A percentile compares a stretch with the other conserved stretches of the same genome.
Evolutionary conservation across 1,284 basidiomycete genomes (phyloP).

Genomic region (Kwoniella shivajii): DNA sequence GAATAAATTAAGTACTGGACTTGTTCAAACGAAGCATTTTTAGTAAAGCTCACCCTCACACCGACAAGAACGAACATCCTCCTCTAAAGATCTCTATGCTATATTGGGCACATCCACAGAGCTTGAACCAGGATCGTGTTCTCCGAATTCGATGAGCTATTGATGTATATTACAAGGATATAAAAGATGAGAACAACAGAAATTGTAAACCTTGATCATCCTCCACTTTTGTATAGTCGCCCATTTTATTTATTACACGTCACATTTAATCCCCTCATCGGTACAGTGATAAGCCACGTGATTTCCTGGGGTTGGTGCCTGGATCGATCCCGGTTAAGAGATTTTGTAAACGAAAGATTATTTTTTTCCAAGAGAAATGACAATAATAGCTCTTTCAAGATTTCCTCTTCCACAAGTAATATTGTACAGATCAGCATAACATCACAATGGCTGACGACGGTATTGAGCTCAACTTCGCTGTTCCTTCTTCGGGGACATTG

Average conservation of each 20-base stretch:
- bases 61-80: slow-evolving; percentile 51
- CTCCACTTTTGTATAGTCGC: slow-evolving; percentile 5
- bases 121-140: too few species aligned
- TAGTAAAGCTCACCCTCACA: slow-evolving; percentile 35
- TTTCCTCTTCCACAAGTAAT: slow-evolving; percentile 1
- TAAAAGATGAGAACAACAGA: not conserved
- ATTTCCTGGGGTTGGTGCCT: not conserved
- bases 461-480: slow-evolving; percentile 54
- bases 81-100: not conserved
- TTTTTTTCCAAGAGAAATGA: too few species aligned
- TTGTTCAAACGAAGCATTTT: not conserved
- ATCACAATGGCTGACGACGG: slow-evolving; percentile 51
- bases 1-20: not conserved
- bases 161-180: too few species aligned
- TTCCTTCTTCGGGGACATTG: slow-evolving; percentile 19
- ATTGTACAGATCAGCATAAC: not conserved
- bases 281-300: slow-evolving; percentile 10
- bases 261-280: not conserved
- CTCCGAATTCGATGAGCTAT: too few species aligned
- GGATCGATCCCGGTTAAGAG: slow-evolving; percentile 1
- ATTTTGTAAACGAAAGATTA: too few species aligned
- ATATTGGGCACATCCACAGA: slow-evolving; percentile 6
- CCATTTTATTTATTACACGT: not conserved
- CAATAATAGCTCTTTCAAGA: too few species aligned
- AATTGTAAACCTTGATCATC: not conserved